Evolutionary conservation across 768 basidiomycete species (phyloP).

Genomic region (Termitomyces sp.): DNA sequence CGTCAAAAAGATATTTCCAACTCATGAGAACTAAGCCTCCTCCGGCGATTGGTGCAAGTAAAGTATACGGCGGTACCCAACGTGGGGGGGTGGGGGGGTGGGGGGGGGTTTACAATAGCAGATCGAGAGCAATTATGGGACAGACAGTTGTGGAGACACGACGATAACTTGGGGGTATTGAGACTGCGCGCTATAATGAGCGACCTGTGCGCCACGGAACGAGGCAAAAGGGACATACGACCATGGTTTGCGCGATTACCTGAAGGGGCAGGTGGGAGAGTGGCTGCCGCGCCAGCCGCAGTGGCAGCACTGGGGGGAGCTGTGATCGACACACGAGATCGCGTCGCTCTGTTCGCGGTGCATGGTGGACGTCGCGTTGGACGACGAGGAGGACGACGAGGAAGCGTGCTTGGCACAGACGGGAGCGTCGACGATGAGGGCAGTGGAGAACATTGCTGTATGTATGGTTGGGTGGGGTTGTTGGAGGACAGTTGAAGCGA

Average conservation of each 20-base stretch:
- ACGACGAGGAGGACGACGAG: conserved; percentile 18
- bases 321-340: conserved; percentile 36
- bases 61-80: conserved; percentile 10
- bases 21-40: conserved; percentile 15
- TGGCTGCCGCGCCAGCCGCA: conserved; percentile 66
- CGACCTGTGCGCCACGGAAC: conserved; percentile 1
- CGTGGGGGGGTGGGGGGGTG: too few species aligned
- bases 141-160: conserved; percentile 4
- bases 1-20: conserved; percentile 7
- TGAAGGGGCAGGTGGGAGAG: conserved; percentile 63
- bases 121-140: conserved; percentile 16
- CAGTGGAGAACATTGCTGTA: conserved; percentile 21
- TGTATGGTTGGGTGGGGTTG: conserved; percentile 17
- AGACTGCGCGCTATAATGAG: conserved; percentile 3
- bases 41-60: conserved; percentile 10
- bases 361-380: conserved; percentile 11
- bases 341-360: conserved; percentile 16
- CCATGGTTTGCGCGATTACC: conserved; percentile 22
- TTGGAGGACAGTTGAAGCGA: conserved; percentile 9
- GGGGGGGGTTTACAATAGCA: conserved; percentile 14
- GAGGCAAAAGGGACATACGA: conserved; percentile 6
- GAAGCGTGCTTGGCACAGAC: conserved; percentile 10
- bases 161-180: conserved; percentile 14
- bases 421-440: conserved; percentile 12
- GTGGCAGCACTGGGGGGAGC: conserved; percentile 75